These are phyloP conservation scores for Coniella vitis DNA, from an alignment of 2,329 filamentous ascomycete genomes.

Conservation along the genomic window DNA sequence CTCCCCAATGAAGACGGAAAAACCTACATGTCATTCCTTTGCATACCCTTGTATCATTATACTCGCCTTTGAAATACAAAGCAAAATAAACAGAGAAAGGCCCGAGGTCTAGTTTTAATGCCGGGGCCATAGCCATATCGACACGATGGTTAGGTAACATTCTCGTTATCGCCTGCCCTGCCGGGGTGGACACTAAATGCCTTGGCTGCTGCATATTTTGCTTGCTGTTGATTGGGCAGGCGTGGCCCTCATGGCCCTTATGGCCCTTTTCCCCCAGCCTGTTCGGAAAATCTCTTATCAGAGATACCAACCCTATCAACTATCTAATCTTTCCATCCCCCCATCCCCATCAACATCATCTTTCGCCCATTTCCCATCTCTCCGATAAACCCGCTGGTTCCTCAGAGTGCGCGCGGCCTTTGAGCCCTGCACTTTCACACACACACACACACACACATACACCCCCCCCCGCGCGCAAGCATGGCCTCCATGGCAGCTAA, in stretches of 20 bases:
- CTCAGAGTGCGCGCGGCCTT: conserved; percentile 7
- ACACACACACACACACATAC: not conserved
- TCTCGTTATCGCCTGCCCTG: conserved; percentile 1
- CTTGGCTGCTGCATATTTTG: not conserved
- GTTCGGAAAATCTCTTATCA: conserved; percentile 3
- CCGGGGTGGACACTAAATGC: not conserved
- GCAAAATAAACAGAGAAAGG: not conserved
- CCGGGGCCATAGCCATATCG: not conserved
- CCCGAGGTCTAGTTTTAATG: not conserved
- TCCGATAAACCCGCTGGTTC: not conserved
- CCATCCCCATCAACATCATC: conserved; percentile 4
- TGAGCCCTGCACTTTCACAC: conserved; percentile 7
- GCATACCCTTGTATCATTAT: too few species aligned
- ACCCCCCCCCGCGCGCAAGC: too few species aligned
- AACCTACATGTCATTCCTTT: not conserved
- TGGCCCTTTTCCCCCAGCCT: not conserved
- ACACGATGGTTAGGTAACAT: not conserved
- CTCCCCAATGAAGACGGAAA: too few species aligned
- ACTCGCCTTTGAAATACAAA: not conserved
- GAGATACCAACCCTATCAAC: conserved; percentile 6
- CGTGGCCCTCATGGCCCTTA: too few species aligned
- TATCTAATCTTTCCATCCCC: conserved; percentile 8
- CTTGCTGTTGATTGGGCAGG: not conserved
- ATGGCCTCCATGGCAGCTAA: conserved; percentile 47
- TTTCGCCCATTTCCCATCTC: conserved; percentile 1